Conservation (phyloP, 768 basidiomycete genomes). For the Pleurotus cornucopiae region DNA sequence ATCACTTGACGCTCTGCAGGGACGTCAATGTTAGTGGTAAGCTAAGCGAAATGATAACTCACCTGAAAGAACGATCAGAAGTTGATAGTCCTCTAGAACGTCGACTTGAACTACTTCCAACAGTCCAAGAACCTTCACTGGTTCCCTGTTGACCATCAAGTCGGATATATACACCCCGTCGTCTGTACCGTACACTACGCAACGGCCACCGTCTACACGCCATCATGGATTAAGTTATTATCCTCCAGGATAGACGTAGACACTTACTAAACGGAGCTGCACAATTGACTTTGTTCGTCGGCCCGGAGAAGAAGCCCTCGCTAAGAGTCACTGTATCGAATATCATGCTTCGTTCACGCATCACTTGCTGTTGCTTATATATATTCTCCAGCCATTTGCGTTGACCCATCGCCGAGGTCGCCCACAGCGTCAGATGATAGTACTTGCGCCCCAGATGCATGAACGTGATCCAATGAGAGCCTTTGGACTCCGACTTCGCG, state of each 20-base stretch:
- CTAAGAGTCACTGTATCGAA: conserved; percentile 85
- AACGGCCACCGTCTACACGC: conserved; percentile 68
- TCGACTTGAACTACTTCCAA: conserved; percentile 93
- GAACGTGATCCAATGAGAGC: conserved; percentile 90
- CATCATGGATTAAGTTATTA: not conserved
- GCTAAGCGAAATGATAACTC: conserved; percentile 14
- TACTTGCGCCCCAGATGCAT: conserved; percentile 90
- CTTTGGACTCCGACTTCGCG: conserved; percentile 61
- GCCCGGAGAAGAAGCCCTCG: conserved; percentile 83
- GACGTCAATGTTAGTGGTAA: not conserved
- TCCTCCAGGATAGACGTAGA: not conserved
- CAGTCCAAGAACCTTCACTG: conserved; percentile 84
- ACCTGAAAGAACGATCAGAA: conserved; percentile 99
- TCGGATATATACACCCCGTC: conserved; percentile 96
- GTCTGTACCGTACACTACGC: conserved; percentile 94
- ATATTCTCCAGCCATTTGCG: conserved; percentile 95
- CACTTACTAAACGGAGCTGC: conserved; percentile 85
- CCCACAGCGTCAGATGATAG: conserved; percentile 91
- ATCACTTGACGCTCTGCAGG: conserved; percentile 86
- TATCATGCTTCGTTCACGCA: conserved; percentile 80
- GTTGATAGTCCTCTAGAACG: conserved; percentile 91
- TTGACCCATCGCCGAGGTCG: conserved; percentile 76
- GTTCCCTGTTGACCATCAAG: conserved; percentile 73
- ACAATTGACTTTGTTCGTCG: conserved; percentile 82
- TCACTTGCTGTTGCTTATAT: conserved; percentile 78